These are phyloP conservation scores for Microdochium bolleyi DNA, from an alignment of 2,329 filamentous ascomycete genomes.

Conservation along the genomic window DNA sequence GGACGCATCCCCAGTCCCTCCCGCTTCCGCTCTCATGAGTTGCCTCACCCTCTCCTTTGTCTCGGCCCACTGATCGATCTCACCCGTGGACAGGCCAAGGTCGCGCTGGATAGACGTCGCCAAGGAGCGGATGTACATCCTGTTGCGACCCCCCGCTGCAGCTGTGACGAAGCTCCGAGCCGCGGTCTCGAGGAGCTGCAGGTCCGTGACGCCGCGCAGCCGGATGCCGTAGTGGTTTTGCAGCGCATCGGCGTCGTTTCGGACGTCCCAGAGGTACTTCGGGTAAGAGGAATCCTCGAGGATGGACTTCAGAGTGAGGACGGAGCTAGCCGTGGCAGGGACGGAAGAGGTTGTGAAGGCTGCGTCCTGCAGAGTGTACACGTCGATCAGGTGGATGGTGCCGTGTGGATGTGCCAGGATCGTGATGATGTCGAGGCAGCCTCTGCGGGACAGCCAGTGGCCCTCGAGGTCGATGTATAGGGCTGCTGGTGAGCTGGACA, in stretches of 20 bases:
- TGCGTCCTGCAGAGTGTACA: not conserved
- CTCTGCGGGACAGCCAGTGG: not conserved
- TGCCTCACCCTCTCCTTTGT: not conserved
- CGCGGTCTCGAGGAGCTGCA: constrained; percentile 32
- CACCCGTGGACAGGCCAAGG: not conserved
- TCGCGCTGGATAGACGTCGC: not conserved
- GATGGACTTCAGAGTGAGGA: not conserved
- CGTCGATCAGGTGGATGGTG: not conserved
- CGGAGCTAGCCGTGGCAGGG: not conserved
- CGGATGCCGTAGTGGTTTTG: constrained; percentile 33
- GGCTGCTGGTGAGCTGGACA: not conserved
- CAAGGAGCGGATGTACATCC: not conserved
- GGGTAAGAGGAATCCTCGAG: not conserved
- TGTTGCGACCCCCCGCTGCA: not conserved
- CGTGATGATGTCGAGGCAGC: not conserved
- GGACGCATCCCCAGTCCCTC: no score
- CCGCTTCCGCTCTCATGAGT: not conserved
- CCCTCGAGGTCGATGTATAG: not conserved
- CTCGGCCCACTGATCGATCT: not conserved
- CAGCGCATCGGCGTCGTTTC: constrained; percentile 49
- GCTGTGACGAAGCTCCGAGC: no score
- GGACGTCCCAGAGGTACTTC: constrained; percentile 52
- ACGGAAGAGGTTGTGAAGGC: not conserved
- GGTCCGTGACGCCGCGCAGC: constrained; percentile 36
- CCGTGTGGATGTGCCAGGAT: not conserved